Evolutionary conservation across 176 grass and related monocot species (phyloP).

Genomic region (Oryza punctata): DNA sequence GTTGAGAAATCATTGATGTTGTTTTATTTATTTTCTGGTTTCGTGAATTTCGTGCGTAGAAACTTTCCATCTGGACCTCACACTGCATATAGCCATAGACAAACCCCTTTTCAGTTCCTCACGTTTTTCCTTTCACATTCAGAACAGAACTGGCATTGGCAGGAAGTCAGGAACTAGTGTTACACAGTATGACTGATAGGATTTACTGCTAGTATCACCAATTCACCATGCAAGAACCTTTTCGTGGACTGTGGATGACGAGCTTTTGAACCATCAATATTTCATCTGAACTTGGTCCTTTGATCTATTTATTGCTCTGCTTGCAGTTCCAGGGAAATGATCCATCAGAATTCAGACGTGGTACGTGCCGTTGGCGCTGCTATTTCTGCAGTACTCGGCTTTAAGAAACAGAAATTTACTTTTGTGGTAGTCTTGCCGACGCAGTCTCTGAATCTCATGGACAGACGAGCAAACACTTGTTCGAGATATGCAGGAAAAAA

Average conservation of each 20-base stretch:
- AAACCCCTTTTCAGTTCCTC: background rate
- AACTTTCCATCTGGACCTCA: background rate
- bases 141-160: too few species aligned
- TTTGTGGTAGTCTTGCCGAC: background rate
- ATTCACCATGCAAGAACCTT: background rate
- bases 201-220: background rate
- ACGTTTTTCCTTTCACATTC: background rate
- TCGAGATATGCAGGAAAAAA: background rate
- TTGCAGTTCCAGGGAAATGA: background rate
- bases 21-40: background rate
- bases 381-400: background rate
- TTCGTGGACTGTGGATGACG: background rate
- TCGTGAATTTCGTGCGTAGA: background rate
- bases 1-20: too few species aligned
- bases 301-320: conserved; percentile 24
- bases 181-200: background rate
- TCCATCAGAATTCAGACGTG: conserved; percentile 8
- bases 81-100: background rate
- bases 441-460: background rate
- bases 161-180: too few species aligned
- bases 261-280: background rate
- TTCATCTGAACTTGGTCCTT: conserved; percentile 24
- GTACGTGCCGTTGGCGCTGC: conserved; percentile 16
- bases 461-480: background rate
- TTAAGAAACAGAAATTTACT: conserved; percentile 15